phyloP scores from a whole-genome alignment of 2,329 filamentous ascomycete genomes.

The Aspergillus sp. region DNA sequence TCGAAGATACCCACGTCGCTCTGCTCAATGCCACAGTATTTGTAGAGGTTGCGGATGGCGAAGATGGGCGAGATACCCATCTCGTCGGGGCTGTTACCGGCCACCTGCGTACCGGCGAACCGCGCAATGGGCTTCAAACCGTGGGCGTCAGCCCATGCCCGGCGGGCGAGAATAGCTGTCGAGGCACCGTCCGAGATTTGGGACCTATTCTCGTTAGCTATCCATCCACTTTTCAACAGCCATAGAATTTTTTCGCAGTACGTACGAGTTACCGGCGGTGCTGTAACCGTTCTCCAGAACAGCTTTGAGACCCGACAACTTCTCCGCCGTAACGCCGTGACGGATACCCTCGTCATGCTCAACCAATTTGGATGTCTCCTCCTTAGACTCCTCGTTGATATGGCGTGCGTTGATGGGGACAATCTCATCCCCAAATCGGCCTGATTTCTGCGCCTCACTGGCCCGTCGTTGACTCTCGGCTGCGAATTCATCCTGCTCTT shows the following conservation, averaged over 20 bases:
- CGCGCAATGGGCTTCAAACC: conserved; percentile 84
- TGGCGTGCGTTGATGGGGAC: conserved; percentile 75
- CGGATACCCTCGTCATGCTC: conserved; percentile 81
- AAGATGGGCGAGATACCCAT: conserved; percentile 66
- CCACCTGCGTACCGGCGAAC: conserved; percentile 78
- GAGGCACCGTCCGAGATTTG: conserved; percentile 49
- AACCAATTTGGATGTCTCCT: conserved; percentile 63
- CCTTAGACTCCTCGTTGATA: conserved; percentile 61
- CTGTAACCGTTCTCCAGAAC: conserved; percentile 78
- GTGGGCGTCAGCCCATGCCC: conserved; percentile 71
- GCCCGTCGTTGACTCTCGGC: conserved; percentile 76
- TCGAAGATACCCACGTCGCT: conserved; percentile 84
- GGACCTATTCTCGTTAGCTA: conserved; percentile 8
- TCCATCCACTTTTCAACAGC: neutral
- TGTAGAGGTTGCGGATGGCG: conserved; percentile 65
- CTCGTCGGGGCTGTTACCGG: conserved; percentile 78
- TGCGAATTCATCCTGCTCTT: conserved; percentile 72
- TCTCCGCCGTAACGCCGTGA: conserved; percentile 73
- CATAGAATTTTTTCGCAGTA: neutral
- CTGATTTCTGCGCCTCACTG: conserved; percentile 75
- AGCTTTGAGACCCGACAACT: conserved; percentile 67
- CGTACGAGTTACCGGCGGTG: conserved; percentile 55
- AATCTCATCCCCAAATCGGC: conserved; percentile 85
- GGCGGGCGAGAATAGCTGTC: conserved; percentile 82
- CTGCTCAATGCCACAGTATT: conserved; percentile 63